Conservation (phyloP, 768 basidiomycete species). For the Trametes cinnabarina region DNA sequence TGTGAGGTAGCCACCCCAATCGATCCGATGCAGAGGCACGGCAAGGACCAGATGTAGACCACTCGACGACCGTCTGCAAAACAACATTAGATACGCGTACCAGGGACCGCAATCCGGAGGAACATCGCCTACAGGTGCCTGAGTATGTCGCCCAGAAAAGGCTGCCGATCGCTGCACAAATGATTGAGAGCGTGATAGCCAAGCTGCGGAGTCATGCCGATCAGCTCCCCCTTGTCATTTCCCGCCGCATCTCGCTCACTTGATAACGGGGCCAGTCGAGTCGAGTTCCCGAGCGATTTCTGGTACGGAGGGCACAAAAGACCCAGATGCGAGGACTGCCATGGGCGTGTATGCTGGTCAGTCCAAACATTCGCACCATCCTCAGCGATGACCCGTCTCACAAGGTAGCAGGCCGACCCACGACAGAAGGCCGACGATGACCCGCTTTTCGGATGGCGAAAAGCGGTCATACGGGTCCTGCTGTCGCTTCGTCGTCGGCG, state of each 20-base stretch:
- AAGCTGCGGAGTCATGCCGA: slow-evolving; percentile 30
- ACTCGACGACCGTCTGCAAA: slow-evolving; percentile 61
- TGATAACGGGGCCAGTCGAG: slow-evolving; percentile 57
- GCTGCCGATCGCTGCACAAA: slow-evolving; percentile 45
- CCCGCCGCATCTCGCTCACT: slow-evolving; percentile 32
- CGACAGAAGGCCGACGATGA: slow-evolving; percentile 57
- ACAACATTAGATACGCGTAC: neutral
- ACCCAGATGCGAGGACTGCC: slow-evolving; percentile 66
- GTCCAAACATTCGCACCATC: no score
- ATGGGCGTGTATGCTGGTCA: no score
- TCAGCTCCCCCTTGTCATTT: neutral
- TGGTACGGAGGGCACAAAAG: slow-evolving; percentile 74
- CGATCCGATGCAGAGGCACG: slow-evolving; percentile 56
- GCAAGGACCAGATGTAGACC: slow-evolving; percentile 58
- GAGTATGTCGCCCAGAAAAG: slow-evolving; percentile 53
- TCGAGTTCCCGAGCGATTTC: slow-evolving; percentile 65
- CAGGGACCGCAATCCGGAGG: neutral
- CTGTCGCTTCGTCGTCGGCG: slow-evolving; percentile 16
- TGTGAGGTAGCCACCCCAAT: slow-evolving; percentile 53
- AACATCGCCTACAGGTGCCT: slow-evolving; percentile 42
- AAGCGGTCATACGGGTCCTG: slow-evolving; percentile 61
- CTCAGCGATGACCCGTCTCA: slow-evolving; percentile 34
- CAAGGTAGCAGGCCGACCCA: slow-evolving; percentile 62
- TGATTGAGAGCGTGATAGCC: slow-evolving; percentile 51
- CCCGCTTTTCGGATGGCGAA: slow-evolving; percentile 44